Percentiles rank a stretch among this genome's conserved stretches.
These are phyloP conservation scores for Starmera dryadoides DNA, from an alignment of 805 yeast species.

Conservation along the genomic window DNA sequence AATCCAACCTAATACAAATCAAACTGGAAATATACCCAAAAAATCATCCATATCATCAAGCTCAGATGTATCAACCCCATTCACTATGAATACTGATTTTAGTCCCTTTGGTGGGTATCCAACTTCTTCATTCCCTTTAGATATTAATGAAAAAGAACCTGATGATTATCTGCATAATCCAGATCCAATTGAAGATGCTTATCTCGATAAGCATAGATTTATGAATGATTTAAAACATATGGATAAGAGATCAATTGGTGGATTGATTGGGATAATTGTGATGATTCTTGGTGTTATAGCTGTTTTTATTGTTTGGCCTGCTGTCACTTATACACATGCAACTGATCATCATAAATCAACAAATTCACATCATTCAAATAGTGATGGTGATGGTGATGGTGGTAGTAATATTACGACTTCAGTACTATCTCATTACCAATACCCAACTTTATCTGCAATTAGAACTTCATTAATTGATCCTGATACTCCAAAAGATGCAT, in stretches of 20 bases:
- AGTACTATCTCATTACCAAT: constrained; percentile 38
- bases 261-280: constrained; percentile 51
- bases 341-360: constrained; percentile 20
- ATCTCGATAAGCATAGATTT: constrained; percentile 67
- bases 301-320: constrained; percentile 78
- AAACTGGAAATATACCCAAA: constrained; percentile 5
- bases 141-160: constrained; percentile 87
- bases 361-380: too few relatives aligned
- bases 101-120: constrained; percentile 98
- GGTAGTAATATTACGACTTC: constrained; percentile 16
- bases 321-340: constrained; percentile 74
- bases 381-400: too few relatives aligned
- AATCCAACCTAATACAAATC: constrained; percentile 8
- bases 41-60: constrained; percentile 14
- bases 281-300: constrained; percentile 55
- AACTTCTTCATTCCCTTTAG: constrained; percentile 86
- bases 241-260: constrained; percentile 57
- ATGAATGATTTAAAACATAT: constrained; percentile 54
- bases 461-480: constrained; percentile 50
- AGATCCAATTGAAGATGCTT: constrained; percentile 88
- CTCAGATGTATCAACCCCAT: constrained; percentile 13
- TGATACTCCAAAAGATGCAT: constrained; percentile 49
- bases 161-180: constrained; percentile 96
- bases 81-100: constrained; percentile 53
- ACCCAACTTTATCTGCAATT: constrained; percentile 45